Base-by-base conservation (phyloP, 257 asterid species). In the Mentha longifolia region DNA sequence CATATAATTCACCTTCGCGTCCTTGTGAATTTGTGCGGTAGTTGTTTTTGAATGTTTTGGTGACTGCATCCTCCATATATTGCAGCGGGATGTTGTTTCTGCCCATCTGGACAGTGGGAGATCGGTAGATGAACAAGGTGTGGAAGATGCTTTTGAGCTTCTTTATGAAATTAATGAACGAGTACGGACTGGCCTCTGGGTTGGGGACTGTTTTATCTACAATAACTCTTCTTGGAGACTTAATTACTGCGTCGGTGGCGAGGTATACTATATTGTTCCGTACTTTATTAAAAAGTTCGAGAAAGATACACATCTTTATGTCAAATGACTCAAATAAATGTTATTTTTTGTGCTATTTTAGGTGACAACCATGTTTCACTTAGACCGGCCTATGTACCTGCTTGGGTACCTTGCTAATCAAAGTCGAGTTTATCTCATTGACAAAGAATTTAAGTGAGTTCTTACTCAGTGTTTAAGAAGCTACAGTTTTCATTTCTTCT, bases 171-270 rank as follows among this genome's bases (percentile, higher is more conserved):
- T 95, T 65, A 90, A 87, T 86, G 99, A 95, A 85, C 87, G 99
- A 63, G 98, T 88, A 20, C 84, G 98, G 69, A 92, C 99, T 83
- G 99, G 98, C 72, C 55, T 92, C 55, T 95, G 99, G 99, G 98
- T 95, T 58, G 99, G 99, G 68, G 99, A 95, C 78, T 95, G 99
- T 79, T 95, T 95, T 77, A 95, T 95, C 75, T 95, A 95, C 85
- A 95, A 76, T 71, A 95, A 92, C 78, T 83, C 99, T 68, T 88
- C 99, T 54, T 95, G 96, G 98, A 92, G 95, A 73, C 97, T 95
- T 60, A 95, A 95, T 81, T 95, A 95, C 74, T 95, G 99, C 17
- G 98, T 95, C 1, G 99, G 99, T 56, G 99, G 97, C 66, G 98
- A 93, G 96, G 98, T 93, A 87, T 74, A 74, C 47, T 74, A 65